Evolutionary conservation across 768 basidiomycete genomes (phyloP).

Genomic region (Mycena filopes): DNA sequence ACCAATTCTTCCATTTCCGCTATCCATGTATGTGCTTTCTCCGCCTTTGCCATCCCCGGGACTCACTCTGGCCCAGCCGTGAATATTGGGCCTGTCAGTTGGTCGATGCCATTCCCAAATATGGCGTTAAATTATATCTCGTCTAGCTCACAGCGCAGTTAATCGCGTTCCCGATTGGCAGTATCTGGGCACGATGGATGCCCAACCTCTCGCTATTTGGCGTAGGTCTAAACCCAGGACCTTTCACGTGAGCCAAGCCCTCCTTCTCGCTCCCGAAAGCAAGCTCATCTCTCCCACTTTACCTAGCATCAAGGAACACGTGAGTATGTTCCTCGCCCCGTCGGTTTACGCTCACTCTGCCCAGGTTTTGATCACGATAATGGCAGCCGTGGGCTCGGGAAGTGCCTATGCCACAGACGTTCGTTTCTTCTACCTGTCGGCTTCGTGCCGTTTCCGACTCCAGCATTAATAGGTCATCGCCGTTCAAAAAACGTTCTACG

Average conservation of each 20-base stretch:
- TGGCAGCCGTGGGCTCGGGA: conserved; percentile 66
- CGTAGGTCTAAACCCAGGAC: conserved; percentile 75
- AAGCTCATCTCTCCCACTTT: background rate
- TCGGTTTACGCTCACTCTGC: background rate
- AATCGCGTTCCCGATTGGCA: conserved; percentile 74
- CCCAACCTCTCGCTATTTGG: conserved; percentile 67
- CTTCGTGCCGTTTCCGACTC: background rate
- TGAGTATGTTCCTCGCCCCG: conserved; percentile 2
- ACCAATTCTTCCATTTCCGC: conserved; percentile 82
- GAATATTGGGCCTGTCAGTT: conserved; percentile 25
- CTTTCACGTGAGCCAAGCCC: conserved; percentile 54
- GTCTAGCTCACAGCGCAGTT: conserved; percentile 73
- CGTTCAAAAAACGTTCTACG: conserved; percentile 77
- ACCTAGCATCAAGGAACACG: conserved; percentile 69
- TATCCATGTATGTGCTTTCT: conserved; percentile 53
- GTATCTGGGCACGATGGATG: conserved; percentile 69
- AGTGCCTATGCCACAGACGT: conserved; percentile 71
- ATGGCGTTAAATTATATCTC: conserved; percentile 33
- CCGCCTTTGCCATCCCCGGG: conserved; percentile 31
- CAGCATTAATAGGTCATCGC: conserved; percentile 57
- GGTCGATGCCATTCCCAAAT: background rate
- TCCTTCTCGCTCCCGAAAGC: background rate
- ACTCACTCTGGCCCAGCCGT: conserved; percentile 19
- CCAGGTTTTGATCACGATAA: conserved; percentile 74
- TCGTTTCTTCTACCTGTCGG: background rate